Base-by-base conservation (phyloP, 1,139 yeast genomes). In the Lodderomyces orthopsilosis region DNA sequence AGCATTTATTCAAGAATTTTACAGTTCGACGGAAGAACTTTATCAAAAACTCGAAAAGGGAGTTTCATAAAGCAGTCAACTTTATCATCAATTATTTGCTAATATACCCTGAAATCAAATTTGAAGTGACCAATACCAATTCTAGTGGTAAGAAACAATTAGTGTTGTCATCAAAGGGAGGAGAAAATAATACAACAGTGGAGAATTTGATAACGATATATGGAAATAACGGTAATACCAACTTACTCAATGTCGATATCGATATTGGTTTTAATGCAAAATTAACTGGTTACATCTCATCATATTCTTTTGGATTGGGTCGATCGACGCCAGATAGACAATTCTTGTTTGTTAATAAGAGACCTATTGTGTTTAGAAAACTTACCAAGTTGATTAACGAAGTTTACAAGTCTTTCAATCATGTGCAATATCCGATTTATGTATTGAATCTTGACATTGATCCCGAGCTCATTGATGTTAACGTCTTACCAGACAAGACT, bases 401-500 rank as follows among this genome's bases (percentile, higher is more conserved):
- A 43, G 75, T 79, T 1, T 93, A 88, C 63, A 80, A 78, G 49
- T 70, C 71, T 33, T 88, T 76, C 60, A 91, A 89, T 54, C 76
- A 80, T 51, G 70, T 82, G 4, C 96, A 90, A 56, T 74, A 59
- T 43, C 98, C 98, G 0, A 77, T 80, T n/a, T 71, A 86, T 41
- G 67, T 90, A 1, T 56, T 88, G 2, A 74, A 94, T 59, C 53
- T 93, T 28, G 56, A 58, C 8, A 60, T 89, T 10, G 73, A 75
- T 37, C 71, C 85, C 0, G 56, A 61, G 18, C 66, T 70, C 18
- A 61, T 87, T 30, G 99, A 93, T 63, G 74, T 93, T 15, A 93
- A 93, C 61, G 85, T 94, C 1, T 83, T 96, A 0, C 98, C 98
- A 0, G 97, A 93, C 58, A 93, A 93, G 58, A 69, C 94, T 38